A percentile compares a stretch with the other conserved stretches of the same genome.
Conservation (phyloP, 2,329 filamentous ascomycete species). For the Aspergillus sergii region DNA sequence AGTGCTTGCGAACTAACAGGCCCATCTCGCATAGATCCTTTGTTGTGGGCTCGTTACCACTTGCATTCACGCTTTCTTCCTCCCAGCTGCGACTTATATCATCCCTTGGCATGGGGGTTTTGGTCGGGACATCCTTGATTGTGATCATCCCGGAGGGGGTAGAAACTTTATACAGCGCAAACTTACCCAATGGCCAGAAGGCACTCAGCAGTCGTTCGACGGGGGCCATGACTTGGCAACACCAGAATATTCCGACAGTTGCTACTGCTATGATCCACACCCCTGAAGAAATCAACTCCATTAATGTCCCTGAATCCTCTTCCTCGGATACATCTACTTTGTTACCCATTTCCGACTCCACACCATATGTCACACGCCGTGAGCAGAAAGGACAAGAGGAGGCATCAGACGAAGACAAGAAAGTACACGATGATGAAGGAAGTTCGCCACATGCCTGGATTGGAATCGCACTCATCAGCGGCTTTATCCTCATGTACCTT, state of each 20-base stretch:
- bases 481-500: conserved; percentile 96
- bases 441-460: conserved; percentile 71
- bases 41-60: conserved; percentile 83
- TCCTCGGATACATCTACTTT: background rate
- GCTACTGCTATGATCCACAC: conserved; percentile 10
- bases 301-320: background rate
- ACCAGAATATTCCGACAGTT: conserved; percentile 24
- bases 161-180: conserved; percentile 76
- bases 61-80: conserved; percentile 84
- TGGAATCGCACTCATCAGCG: conserved; percentile 80
- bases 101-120: conserved; percentile 86
- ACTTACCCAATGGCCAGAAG: conserved; percentile 32
- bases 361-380: conserved; percentile 27
- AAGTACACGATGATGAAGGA: conserved; percentile 45
- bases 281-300: background rate
- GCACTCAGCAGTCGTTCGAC: conserved; percentile 32
- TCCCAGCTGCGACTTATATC: conserved; percentile 88
- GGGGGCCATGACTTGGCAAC: conserved; percentile 32
- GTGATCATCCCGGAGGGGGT: conserved; percentile 98
- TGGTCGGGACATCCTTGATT: conserved; percentile 92
- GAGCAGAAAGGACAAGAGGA: conserved; percentile 31
- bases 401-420: conserved; percentile 38
- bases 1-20: conserved; percentile 15
- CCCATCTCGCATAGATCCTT: conserved; percentile 69
- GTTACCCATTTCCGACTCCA: conserved; percentile 10